Percentiles rank a stretch among this genome's conserved stretches.
These are phyloP conservation scores for Sclerotinia minor DNA, from an alignment of 2,329 filamentous ascomycete genomes.

Conservation along the genomic window DNA sequence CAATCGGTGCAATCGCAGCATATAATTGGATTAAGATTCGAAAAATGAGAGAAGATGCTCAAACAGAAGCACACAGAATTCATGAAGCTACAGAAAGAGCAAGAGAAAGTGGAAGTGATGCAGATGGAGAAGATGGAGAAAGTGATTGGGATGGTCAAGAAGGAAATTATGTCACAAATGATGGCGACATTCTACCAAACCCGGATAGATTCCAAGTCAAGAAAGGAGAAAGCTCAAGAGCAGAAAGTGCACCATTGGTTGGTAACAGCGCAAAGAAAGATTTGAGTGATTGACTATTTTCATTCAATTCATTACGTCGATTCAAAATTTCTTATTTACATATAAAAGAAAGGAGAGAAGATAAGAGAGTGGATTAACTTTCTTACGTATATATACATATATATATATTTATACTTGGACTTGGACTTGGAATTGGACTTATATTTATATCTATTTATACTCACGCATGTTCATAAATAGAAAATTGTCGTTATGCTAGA, in stretches of 20 bases:
- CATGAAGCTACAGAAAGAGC: slow-evolving; percentile 26
- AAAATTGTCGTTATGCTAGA: slow-evolving; percentile 1
- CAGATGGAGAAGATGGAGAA: slow-evolving; percentile 33
- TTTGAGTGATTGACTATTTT: slow-evolving; percentile 20
- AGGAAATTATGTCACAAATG: slow-evolving; percentile 36
- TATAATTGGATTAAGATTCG: slow-evolving; percentile 96
- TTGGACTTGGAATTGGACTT: too few species aligned
- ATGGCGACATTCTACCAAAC: slow-evolving; percentile 38
- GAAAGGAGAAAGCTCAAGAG: slow-evolving; percentile 22
- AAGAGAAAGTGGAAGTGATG: slow-evolving; percentile 31
- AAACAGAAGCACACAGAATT: slow-evolving; percentile 48
- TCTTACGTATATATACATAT: too few species aligned
- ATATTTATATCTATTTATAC: not conserved
- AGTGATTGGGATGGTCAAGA: slow-evolving; percentile 37
- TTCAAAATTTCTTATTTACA: not conserved
- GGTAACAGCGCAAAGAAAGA: slow-evolving; percentile 10
- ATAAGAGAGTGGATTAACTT: not conserved
- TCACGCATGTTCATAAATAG: not conserved
- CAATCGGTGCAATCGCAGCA: slow-evolving; percentile 78
- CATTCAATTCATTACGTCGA: not conserved
- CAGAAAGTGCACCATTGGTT: slow-evolving; percentile 15
- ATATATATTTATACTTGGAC: too few species aligned
- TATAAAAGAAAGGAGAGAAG: not conserved
- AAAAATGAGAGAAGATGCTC: slow-evolving; percentile 81
- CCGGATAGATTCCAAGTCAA: slow-evolving; percentile 23